These are phyloP conservation scores for Lactarius indigo DNA, from an alignment of 768 basidiomycete species.

Conservation along the genomic window DNA sequence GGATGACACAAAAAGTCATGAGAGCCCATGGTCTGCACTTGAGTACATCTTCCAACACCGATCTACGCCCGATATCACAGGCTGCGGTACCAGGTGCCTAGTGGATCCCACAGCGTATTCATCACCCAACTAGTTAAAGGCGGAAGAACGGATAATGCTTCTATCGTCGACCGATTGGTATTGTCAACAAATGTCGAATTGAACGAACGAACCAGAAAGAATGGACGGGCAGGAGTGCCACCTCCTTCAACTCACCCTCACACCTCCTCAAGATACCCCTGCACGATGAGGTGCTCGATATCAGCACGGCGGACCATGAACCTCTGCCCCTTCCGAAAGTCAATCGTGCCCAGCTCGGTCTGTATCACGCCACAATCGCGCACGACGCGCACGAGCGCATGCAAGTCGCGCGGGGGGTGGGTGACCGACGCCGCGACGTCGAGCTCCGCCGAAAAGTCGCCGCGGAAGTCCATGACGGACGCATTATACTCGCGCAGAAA, in stretches of 20 bases:
- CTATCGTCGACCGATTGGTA: not conserved
- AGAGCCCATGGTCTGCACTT: not conserved
- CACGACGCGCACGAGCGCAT: constrained; percentile 83
- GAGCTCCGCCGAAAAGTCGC: constrained; percentile 79
- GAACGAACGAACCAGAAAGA: not conserved
- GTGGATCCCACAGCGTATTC: not conserved
- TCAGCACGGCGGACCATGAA: constrained; percentile 86
- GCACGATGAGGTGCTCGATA: constrained; percentile 91
- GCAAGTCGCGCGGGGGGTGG: constrained; percentile 83
- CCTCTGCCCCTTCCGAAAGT: constrained; percentile 85
- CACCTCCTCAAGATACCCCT: constrained; percentile 90
- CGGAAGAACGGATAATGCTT: not conserved
- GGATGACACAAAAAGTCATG: not conserved
- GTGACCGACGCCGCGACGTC: constrained; percentile 84
- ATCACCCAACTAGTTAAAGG: not conserved
- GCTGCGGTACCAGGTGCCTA: not conserved
- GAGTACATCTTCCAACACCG: not conserved
- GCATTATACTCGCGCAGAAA: constrained; percentile 79
- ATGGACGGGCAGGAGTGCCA: not conserved
- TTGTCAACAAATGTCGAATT: not conserved
- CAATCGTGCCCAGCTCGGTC: constrained; percentile 86
- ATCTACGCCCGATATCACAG: not conserved
- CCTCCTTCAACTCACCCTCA: constrained; percentile 27
- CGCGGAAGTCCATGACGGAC: constrained; percentile 78
- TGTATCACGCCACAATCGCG: constrained; percentile 89